Conservation (phyloP, 2,329 filamentous ascomycete genomes). For the Escovopsis weberi region DNA sequence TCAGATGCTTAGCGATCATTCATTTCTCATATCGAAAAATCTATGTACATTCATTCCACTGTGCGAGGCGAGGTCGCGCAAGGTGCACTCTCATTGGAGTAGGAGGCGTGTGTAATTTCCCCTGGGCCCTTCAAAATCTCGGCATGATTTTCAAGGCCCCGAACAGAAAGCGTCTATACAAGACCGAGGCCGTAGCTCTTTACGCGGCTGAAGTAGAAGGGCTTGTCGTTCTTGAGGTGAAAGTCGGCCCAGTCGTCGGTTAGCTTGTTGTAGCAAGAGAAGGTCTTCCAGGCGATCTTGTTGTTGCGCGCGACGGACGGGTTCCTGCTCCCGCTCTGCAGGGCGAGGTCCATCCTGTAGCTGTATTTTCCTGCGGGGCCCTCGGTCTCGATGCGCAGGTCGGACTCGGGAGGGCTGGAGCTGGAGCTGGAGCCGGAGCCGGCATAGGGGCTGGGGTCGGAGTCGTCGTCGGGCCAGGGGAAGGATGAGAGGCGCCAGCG, state of each 20-base stretch:
- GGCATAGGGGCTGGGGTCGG: no score
- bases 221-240: conserved; percentile 44
- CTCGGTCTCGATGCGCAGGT: conserved; percentile 74
- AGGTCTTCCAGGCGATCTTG: conserved; percentile 76
- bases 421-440: no score
- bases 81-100: no score
- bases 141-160: no score
- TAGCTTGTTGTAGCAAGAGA: conserved; percentile 78
- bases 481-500: conserved; percentile 34
- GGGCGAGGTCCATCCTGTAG: conserved; percentile 64
- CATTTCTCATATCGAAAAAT: no score
- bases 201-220: conserved; percentile 54
- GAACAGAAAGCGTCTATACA: neutral
- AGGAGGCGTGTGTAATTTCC: no score
- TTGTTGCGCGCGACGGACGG: conserved; percentile 52
- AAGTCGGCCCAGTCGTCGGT: conserved; percentile 90
- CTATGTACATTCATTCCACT: no score
- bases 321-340: conserved; percentile 46
- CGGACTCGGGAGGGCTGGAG: conserved; percentile 34
- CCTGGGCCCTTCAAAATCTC: no score
- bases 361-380: conserved; percentile 65
- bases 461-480: neutral
- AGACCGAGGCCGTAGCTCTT: conserved; percentile 40
- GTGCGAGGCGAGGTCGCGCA: no score
- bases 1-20: no score